Conservation (phyloP, 2,329 filamentous ascomycete genomes). For the Ilyonectria destructans region DNA sequence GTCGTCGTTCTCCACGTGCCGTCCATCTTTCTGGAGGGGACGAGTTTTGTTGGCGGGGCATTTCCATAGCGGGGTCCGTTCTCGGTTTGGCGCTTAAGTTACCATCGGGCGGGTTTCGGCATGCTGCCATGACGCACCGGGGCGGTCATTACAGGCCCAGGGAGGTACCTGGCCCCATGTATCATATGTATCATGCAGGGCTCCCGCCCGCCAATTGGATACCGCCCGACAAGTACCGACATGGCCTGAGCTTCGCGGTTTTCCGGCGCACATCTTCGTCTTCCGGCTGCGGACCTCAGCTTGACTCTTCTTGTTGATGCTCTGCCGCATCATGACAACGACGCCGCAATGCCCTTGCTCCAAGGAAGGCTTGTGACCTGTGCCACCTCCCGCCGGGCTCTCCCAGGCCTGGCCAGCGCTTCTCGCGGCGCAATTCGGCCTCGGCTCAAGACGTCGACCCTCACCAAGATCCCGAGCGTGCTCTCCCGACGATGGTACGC, state of each 20-base stretch:
- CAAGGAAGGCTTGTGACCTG: constrained; percentile 50
- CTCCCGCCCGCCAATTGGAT: constrained; percentile 28
- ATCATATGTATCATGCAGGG: constrained; percentile 34
- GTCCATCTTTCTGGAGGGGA: constrained; percentile 42
- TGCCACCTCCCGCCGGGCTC: constrained; percentile 40
- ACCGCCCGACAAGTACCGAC: constrained; percentile 40
- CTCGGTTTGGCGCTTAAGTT: constrained; percentile 33
- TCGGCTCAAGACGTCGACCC: constrained; percentile 34
- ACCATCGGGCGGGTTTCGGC: not conserved
- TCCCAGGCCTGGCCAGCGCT: constrained; percentile 31
- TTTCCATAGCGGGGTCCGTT: constrained; percentile 48
- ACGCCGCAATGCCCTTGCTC: constrained; percentile 50
- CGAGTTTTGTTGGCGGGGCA: constrained; percentile 51
- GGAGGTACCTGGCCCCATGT: constrained; percentile 37
- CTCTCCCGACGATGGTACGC: constrained; percentile 56
- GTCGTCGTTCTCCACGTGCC: constrained; percentile 20
- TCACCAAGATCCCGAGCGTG: constrained; percentile 22
- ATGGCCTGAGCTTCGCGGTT: constrained; percentile 45
- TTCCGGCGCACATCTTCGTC: constrained; percentile 15
- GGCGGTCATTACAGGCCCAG: constrained; percentile 7
- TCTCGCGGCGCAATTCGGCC: constrained; percentile 33
- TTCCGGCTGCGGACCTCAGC: not conserved
- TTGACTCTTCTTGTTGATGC: constrained; percentile 33
- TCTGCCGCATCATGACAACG: constrained; percentile 47
- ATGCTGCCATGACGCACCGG: constrained; percentile 41